These are phyloP conservation scores for Fusarium liriodendri DNA, from an alignment of 2,329 filamentous ascomycete species.

Conservation along the genomic window DNA sequence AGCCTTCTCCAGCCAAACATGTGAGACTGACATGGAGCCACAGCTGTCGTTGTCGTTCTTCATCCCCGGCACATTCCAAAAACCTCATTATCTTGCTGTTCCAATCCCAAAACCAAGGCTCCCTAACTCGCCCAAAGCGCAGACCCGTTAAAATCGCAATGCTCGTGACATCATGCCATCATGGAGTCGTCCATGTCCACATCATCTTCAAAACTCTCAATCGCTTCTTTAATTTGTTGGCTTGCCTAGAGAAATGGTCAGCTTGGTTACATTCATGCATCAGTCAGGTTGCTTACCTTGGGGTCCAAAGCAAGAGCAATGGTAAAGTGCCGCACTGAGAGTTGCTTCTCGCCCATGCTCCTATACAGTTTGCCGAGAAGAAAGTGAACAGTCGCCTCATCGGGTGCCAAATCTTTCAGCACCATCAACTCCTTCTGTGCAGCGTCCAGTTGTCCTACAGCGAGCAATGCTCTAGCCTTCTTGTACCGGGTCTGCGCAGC, in stretches of 20 bases:
- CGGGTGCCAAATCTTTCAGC: slow-evolving; percentile 90
- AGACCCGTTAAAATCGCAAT: slow-evolving; percentile 40
- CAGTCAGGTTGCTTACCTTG: slow-evolving; percentile 72
- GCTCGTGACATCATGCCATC: slow-evolving; percentile 61
- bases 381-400: slow-evolving; percentile 97
- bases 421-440: slow-evolving; percentile 86
- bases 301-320: slow-evolving; percentile 95
- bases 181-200: slow-evolving; percentile 76
- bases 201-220: slow-evolving; percentile 89
- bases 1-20: not conserved
- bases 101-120: slow-evolving; percentile 28
- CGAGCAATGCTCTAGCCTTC: slow-evolving; percentile 88
- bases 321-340: slow-evolving; percentile 93
- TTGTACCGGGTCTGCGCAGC: slow-evolving; percentile 90
- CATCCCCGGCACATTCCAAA: slow-evolving; percentile 11
- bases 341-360: slow-evolving; percentile 75
- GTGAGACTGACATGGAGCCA: not conserved
- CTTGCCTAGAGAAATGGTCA: slow-evolving; percentile 71
- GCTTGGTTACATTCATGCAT: not conserved
- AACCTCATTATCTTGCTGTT: slow-evolving; percentile 30
- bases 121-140: slow-evolving; percentile 33
- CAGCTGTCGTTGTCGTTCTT: not conserved
- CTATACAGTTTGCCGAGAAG: slow-evolving; percentile 87
- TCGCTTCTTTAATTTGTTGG: slow-evolving; percentile 94
- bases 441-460: slow-evolving; percentile 74